Evolutionary conservation across 192 early-diverging fungal genomes (phyloP), one percentile per base, ranked within the genome.

Genomic region (Jimgerdemannia flammicorona): DNA sequence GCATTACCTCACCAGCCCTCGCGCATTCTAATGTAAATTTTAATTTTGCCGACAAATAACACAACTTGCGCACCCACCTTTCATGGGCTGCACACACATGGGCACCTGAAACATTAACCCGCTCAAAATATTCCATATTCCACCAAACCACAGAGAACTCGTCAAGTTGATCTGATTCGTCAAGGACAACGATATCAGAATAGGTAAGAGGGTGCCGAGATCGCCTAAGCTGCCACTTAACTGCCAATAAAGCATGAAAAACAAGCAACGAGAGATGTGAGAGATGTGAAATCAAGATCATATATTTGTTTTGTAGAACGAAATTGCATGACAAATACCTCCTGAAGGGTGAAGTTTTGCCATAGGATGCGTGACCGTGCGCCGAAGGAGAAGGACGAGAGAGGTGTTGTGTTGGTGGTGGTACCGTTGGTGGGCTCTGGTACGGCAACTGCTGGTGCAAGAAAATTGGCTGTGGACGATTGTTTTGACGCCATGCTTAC

Each of bases 61-160:
- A 29, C 29, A 29, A 64, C 67, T 41, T 66, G 43, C 19, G 3
- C 4, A 66, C 85, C 78, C 85, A 90, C 89, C 89, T 84, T 95
- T 97, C 95, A 95, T 97, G 63, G 95, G 95, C 79, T 97, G 95
- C 40, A 97, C 95, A 78, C 93, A 93, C 84, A 97, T 93, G 40
- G 95, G 95, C 42, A 95, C 88, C 67, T 90, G 88, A 75, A 92
- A 96, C 59, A 89, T 77, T 10, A 93, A 72, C 29, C 94, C 96
- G 0, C 91, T 90, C 64, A 91, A 40, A 66, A 97, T 95, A 72
- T 96, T 96, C 92, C 91, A 97, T 40, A 95, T 77, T 19, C 96
- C 96, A 71, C 94, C 94, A 85, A 95, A 94, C 79, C 94, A 88
- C 72, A 97, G 80, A 40, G 94, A 93, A 39, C 92, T 79, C 3